A percentile compares a stretch with the other conserved stretches of the same genome.
These are phyloP conservation scores for Wickerhamiella vanderwaltii DNA, from an alignment of 805 yeast genomes.

Conservation along the genomic window DNA sequence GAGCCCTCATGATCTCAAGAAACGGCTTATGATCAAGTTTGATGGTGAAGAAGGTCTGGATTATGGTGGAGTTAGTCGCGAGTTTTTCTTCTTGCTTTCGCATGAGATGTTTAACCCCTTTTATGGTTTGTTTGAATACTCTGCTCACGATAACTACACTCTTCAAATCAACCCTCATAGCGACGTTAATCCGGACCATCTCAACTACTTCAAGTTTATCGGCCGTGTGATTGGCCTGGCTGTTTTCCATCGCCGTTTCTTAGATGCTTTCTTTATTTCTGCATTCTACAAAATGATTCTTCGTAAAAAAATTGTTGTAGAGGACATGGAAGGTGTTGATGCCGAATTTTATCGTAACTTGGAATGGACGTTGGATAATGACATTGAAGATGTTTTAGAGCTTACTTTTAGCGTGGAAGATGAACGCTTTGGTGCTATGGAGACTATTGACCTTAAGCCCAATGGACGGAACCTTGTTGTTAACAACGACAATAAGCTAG, in stretches of 20 bases:
- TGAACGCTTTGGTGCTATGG: slow-evolving; percentile 89
- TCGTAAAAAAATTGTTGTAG: slow-evolving; percentile 83
- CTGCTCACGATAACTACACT: slow-evolving; percentile 96
- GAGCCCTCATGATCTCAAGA: slow-evolving; percentile 95
- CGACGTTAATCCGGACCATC: slow-evolving; percentile 93
- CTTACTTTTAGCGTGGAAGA: slow-evolving; percentile 77
- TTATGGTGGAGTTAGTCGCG: slow-evolving; percentile 98
- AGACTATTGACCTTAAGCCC: slow-evolving; percentile 79
- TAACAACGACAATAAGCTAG: slow-evolving; percentile 86
- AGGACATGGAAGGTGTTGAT: slow-evolving; percentile 98
- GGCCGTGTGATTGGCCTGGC: slow-evolving; percentile 98
- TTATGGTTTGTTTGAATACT: slow-evolving; percentile 92
- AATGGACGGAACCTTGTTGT: slow-evolving; percentile 83
- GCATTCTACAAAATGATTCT: slow-evolving; percentile 97
- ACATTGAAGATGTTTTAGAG: slow-evolving; percentile 76
- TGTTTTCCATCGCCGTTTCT: slow-evolving; percentile 93
- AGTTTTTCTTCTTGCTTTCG: slow-evolving; percentile 87
- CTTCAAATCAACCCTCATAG: slow-evolving; percentile 96
- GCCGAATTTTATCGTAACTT: slow-evolving; percentile 90
- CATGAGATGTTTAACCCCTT: slow-evolving; percentile 99
- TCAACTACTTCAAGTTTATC: slow-evolving; percentile 93
- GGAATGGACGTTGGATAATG: slow-evolving; percentile 93
- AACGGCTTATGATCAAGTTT: slow-evolving; percentile 93
- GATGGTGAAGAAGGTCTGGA: slow-evolving; percentile 99
- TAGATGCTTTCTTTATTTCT: slow-evolving; percentile 97